phyloP scores from a whole-genome alignment of 768 basidiomycete genomes.

The Lactarius hatsudake region DNA sequence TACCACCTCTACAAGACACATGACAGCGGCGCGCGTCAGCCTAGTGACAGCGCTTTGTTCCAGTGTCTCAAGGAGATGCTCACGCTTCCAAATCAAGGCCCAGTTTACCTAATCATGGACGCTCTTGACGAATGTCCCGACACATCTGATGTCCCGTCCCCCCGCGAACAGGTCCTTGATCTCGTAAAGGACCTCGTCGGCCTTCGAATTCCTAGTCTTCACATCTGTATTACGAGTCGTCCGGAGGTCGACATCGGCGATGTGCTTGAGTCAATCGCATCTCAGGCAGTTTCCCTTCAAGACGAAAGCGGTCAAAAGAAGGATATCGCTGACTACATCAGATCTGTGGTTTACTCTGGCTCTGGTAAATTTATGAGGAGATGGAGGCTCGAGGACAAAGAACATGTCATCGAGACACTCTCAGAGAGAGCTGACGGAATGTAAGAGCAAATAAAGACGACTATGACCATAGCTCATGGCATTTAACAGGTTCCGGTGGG shows the following conservation, averaged over 20 bases:
- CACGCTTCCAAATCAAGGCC: neutral
- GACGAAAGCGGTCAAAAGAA: neutral
- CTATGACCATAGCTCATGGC: neutral
- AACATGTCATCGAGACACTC: neutral
- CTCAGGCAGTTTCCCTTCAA: neutral
- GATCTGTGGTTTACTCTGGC: neutral
- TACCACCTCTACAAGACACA: neutral
- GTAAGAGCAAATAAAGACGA: neutral
- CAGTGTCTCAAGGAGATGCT: slow-evolving; percentile 1
- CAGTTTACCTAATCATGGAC: neutral
- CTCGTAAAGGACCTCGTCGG: neutral
- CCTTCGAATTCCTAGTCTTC: neutral
- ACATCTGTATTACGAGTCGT: neutral
- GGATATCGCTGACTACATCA: neutral
- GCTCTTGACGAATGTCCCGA: slow-evolving; percentile 3
- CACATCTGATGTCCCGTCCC: neutral
- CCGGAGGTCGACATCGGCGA: neutral
- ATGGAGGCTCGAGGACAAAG: neutral
- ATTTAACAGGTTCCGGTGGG: neutral
- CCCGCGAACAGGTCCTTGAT: neutral
- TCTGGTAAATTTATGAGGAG: neutral
- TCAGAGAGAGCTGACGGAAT: neutral
- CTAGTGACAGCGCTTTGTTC: neutral
- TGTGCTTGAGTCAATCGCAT: neutral
- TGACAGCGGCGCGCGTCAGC: neutral